Evolutionary conservation across 352 stramenopile species (phyloP), one percentile per base, ranked within the genome.

Genomic region (Phytophthora fragariaefolia): DNA sequence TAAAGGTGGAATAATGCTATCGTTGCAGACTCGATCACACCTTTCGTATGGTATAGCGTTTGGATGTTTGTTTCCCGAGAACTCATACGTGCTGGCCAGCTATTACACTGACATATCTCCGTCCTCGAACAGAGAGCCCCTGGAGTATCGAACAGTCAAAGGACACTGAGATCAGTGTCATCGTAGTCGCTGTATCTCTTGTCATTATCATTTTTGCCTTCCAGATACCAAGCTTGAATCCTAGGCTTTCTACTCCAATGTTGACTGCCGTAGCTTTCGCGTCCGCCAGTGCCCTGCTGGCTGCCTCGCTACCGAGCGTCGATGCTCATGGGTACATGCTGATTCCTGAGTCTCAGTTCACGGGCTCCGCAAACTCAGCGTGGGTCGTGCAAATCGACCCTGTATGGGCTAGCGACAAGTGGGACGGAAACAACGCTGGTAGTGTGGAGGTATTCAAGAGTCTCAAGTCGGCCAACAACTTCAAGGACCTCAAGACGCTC

Each of bases 341-440:
- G 10, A 58, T 63, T 26, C 61, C 61, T 3, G 23, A 54, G 23
- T 27, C 61, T 12, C 13, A 63, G 45, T 63, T 63, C 46, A 22
- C 23, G 0, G 45, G 30, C 20, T 58, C 46, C 23, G 53, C 26
- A n/a, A 63, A 34, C 12, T 63, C 52, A 9, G 52, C 52, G 1
- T 69, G 61, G 53, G 30, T 63, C 20, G 52, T 63, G 10, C 52
- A 69, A 18, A 69, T 69, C 18, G 34, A 58, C 20, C 61, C 61
- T 2, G 8, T 22, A n/a, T 63, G 34, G 36, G 6, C 45, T 3
- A 56, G 61, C 47, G 61, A 63, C 20, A 47, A 47, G 18, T 63
- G 53, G 45, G 20, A 63, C 27, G 34, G 43, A 13, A 51, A 55
- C 54, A 38, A 23, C 40, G 40, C 40, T 6, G 40, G 18, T 2